Evolutionary conservation across 2,329 filamentous ascomycete species (phyloP), one percentile per base, ranked within the genome.

Genomic region (Alternaria brassicicola): DNA sequence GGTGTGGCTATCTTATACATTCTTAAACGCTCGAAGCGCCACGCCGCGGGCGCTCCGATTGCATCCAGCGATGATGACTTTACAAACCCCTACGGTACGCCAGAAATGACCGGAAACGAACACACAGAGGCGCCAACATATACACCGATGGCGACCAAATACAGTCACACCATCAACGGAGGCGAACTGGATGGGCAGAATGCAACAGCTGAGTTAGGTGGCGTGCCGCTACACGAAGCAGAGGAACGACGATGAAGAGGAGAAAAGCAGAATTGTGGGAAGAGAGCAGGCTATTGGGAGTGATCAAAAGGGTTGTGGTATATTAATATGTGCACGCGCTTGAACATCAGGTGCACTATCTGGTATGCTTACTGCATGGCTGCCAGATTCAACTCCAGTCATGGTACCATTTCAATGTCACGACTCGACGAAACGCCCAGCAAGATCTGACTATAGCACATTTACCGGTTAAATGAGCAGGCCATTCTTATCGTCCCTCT

Each of bases 1-100:
- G 23, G 50, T 19, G 50, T 53, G 6, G 50, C 50, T 2, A 45
- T 46, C 7, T 33, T 53, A 0, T 53, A 53, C 39, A 53, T 53
- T 9, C 41, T 53, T 12, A 53, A 53, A 12, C 50, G 50, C 30
- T 45, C 50, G 10, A 53, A 46, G 33, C 50, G 50, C 50, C 50
- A 53, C 23, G 17, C 41, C 21, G 30, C 28, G 4, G 25, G 25
- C 1, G 28, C 30, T 13, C 4, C 30, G 6, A 21, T 47, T 23
- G 10, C 21, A 3, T 53, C 49, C 4, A 33, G 41, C 39, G 50
- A 53, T n/a, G 23, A 8, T 13, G 50, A 47, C 31, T 47, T 19
- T 4, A 8, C 31, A 7, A 12, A 46, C 8, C 50, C 50, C 21
- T 19, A 52, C 31, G 38, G 30, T 2, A 46, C 28, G 21, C 39